Base-by-base conservation (phyloP, 331 rosid species). In the Acacia concinna region DNA sequence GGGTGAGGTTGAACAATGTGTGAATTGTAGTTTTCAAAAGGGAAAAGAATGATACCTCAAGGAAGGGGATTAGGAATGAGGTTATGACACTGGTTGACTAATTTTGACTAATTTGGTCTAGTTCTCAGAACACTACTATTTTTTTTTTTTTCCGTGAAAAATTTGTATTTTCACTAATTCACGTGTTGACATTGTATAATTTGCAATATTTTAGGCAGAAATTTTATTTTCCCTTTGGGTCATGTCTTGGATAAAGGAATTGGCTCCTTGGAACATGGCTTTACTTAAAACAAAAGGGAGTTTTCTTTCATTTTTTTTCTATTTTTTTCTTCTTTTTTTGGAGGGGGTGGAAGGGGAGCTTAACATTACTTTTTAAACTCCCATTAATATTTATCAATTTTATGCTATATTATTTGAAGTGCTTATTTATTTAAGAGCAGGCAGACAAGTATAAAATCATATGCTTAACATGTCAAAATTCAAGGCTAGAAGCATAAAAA, bases 151-250 rank as follows among this genome's bases (percentile, higher is more conserved):
- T 46, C 17, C 17, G 52, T 46, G 52, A 46, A n/a, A 4, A 46
- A 13, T 12, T 12, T 13, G 18, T 46, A 15, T 46, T 46, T 46
- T 46, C 12, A 8, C 25, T 43, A 56, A 59, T 81, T 62, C 56
- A 28, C 40, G 37, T 35, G 18, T 47, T 40, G 7, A 44, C 41
- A 65, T 57, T 81, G 40, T 32, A 46, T 69, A 66, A 47, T 59
- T 62, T 60, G 34, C 77, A 35, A 40, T 60, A 63, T 31, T 62
- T 63, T 77, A 72, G 31, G 32, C n/a, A 13, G 28, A 44, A 20
- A 28, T 77, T 78, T 32, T n/a, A 4, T 77, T 30, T 65, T 77
- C 32, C 59, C 71, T 47, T 74, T 57, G 63, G 52, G 35, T 38
- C 12, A 11, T 59, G 51, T 49, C 63, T 37, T 79, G 67, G 18